Percentiles rank a stretch among this genome's conserved stretches.
These are phyloP conservation scores for Phytopythium kandeliae DNA, from an alignment of 352 stramenopile genomes.

Conservation along the genomic window DNA sequence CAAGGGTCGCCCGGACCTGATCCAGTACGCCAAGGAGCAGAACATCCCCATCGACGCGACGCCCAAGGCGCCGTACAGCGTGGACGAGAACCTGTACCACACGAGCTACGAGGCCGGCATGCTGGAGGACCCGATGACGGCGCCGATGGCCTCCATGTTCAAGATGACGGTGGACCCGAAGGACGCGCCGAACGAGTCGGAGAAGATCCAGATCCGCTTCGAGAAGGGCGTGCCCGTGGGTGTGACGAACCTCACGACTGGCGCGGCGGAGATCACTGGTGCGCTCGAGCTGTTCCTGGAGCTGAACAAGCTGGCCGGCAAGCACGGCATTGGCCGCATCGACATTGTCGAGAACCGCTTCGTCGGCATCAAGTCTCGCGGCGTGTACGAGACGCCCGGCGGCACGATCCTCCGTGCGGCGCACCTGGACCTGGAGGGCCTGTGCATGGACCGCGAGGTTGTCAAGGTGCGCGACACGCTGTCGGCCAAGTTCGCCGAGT, in stretches of 20 bases:
- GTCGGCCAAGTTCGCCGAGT: slow-evolving; percentile 94
- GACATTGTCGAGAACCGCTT: slow-evolving; percentile 99
- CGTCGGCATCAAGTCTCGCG: slow-evolving; percentile 99
- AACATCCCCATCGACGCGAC: slow-evolving; percentile 97
- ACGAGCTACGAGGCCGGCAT: slow-evolving; percentile 97
- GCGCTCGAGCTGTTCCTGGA: slow-evolving; percentile 96
- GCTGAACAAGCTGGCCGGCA: slow-evolving; percentile 95
- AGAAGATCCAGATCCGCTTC: slow-evolving; percentile 94
- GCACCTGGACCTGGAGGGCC: slow-evolving; percentile 92
- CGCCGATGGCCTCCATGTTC: slow-evolving; percentile 94
- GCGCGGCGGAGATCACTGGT: slow-evolving; percentile 87
- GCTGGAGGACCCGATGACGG: slow-evolving; percentile 94
- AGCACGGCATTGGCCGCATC: slow-evolving; percentile 96
- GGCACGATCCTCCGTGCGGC: slow-evolving; percentile 90
- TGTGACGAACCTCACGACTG: slow-evolving; percentile 86
- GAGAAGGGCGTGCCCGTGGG: slow-evolving; percentile 92
- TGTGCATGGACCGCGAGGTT: slow-evolving; percentile 97
- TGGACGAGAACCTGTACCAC: slow-evolving; percentile 99
- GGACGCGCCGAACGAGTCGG: slow-evolving; percentile 87
- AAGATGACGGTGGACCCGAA: slow-evolving; percentile 97
- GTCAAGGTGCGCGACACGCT: slow-evolving; percentile 93
- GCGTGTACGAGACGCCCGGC: slow-evolving; percentile 98
- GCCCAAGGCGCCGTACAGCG: slow-evolving; percentile 96
- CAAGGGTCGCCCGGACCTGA: slow-evolving; percentile 95
- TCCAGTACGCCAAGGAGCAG: slow-evolving; percentile 96